Evolutionary conservation across 148 eudicot genomes (phyloP).

Genomic region (Gaultheria prostrata): DNA sequence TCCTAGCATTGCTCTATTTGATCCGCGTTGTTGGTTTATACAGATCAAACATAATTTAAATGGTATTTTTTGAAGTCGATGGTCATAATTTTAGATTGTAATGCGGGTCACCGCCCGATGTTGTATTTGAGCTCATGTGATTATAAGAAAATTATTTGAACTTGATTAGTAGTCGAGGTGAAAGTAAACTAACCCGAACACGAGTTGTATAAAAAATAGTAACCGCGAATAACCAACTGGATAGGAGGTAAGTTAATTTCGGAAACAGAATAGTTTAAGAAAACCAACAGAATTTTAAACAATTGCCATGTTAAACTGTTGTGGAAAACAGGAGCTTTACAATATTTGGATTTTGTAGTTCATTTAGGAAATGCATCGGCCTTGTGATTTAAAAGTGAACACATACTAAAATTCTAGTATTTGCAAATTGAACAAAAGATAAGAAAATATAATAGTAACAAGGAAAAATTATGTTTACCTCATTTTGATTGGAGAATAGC

Average conservation of each 20-base stretch:
- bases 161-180: neutral
- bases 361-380: neutral
- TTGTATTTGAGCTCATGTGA: neutral
- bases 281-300: neutral
- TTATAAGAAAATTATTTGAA: neutral
- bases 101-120: neutral
- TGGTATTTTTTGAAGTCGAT: neutral
- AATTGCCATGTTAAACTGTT: neutral
- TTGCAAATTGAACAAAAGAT: neutral
- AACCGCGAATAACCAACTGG: neutral
- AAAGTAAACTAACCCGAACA: too few relatives aligned
- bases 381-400: neutral
- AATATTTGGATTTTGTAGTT: neutral
- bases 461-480: too few relatives aligned
- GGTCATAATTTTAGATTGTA: neutral
- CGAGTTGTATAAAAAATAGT: neutral
- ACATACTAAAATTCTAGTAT: neutral
- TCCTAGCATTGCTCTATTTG: neutral
- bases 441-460: too few relatives aligned
- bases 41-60: neutral
- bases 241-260: neutral
- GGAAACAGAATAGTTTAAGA: neutral
- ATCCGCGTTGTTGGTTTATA: neutral
- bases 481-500: too few relatives aligned
- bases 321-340: too few relatives aligned